Conservation (phyloP, 2,329 filamentous ascomycete species). For the Trichoderma koningii region DNA sequence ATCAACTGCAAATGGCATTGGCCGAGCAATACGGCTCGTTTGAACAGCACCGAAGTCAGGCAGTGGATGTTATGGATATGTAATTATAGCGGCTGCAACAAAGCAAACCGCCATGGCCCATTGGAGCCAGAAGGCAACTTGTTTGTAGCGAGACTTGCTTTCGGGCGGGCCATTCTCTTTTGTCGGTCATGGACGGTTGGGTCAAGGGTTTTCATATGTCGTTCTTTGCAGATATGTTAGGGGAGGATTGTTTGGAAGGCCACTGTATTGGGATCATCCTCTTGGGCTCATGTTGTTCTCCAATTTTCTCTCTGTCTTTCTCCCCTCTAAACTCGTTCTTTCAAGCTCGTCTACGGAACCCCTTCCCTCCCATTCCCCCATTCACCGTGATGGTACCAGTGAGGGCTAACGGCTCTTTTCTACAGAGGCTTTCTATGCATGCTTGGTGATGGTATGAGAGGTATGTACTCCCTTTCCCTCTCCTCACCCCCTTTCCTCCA, state of each 20-base stretch:
- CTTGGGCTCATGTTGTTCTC: constrained; percentile 11
- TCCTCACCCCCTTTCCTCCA: neutral
- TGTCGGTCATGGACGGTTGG: constrained; percentile 10
- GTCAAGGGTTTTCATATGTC: constrained; percentile 5
- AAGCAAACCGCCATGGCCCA: constrained; percentile 25
- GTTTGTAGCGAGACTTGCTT: constrained; percentile 17
- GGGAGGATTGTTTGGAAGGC: neutral
- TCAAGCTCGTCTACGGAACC: constrained; percentile 1
- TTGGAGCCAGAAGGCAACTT: constrained; percentile 1
- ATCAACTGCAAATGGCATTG: constrained; percentile 60
- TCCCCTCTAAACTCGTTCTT: constrained; percentile 6
- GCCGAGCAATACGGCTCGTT: constrained; percentile 69
- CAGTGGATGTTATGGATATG: constrained; percentile 54
- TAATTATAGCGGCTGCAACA: constrained; percentile 34
- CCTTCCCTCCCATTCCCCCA: constrained; percentile 1
- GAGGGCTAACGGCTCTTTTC: constrained; percentile 33
- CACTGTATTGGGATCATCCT: neutral
- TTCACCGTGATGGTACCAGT: constrained; percentile 32
- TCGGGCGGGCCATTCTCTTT: constrained; percentile 7
- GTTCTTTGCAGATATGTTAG: neutral
- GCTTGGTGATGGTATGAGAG: constrained; percentile 29
- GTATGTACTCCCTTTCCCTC: constrained; percentile 32
- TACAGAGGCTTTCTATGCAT: constrained; percentile 29
- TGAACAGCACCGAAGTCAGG: constrained; percentile 51
- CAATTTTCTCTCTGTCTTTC: constrained; percentile 13